These are phyloP conservation scores for Actinidia polygama DNA, from an alignment of 179 eudicot species.

Conservation along the genomic window DNA sequence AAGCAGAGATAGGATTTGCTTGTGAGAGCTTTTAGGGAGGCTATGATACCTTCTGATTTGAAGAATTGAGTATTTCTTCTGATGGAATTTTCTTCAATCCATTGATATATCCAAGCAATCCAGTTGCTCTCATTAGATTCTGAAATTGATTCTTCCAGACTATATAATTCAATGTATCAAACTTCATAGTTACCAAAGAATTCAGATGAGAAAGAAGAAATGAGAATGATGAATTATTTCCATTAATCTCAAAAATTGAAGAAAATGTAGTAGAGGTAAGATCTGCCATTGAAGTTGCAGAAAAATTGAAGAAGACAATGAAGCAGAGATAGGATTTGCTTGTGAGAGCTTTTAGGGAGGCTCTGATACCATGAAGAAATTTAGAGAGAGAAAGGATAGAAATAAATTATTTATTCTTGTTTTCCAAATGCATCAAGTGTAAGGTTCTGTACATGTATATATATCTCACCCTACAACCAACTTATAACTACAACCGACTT, in stretches of 20 bases:
- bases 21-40: background rate
- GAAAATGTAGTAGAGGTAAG: too few relatives aligned
- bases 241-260: background rate
- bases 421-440: too few relatives aligned
- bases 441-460: too few relatives aligned
- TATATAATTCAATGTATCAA: background rate
- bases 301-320: too few relatives aligned
- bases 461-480: too few relatives aligned
- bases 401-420: too few relatives aligned
- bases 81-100: background rate
- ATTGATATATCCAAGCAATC: background rate
- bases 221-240: background rate
- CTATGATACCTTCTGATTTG: background rate
- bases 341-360: background rate
- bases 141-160: background rate
- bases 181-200: background rate
- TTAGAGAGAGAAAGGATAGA: background rate
- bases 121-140: background rate
- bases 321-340: conserved; percentile 1
- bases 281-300: too few relatives aligned
- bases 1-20: conserved; percentile 1
- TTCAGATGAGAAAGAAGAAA: background rate
- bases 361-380: background rate
- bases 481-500: too few relatives aligned
- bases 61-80: background rate